A percentile compares a stretch with the other conserved stretches of the same genome.
Conservation (phyloP, 768 basidiomycete species). For the Suillus placidus region DNA sequence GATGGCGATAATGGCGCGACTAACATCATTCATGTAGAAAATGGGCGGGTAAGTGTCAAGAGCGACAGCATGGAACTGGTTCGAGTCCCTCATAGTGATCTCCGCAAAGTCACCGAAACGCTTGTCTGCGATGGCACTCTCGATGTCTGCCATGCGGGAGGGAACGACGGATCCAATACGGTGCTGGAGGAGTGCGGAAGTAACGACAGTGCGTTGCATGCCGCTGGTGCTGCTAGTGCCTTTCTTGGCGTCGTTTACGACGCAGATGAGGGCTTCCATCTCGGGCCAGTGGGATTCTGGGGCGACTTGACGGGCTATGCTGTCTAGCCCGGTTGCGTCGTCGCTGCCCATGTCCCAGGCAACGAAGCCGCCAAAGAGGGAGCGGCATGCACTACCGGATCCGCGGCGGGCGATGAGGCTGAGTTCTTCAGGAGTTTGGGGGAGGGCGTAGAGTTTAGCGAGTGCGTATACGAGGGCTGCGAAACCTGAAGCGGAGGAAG, state of each 20-base stretch:
- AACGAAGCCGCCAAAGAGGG: conserved; percentile 96
- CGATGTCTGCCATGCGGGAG: conserved; percentile 79
- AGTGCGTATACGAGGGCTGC: conserved; percentile 93
- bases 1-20: conserved; percentile 86
- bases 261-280: conserved; percentile 95
- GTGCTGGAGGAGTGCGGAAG: conserved; percentile 83
- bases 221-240: conserved; percentile 93
- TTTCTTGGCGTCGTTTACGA: conserved; percentile 96
- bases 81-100: conserved; percentile 97
- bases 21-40: conserved; percentile 99
- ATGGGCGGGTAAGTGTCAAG: conserved; percentile 98
- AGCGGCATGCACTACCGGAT: conserved; percentile 96
- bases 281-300: conserved; percentile 89
- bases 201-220: conserved; percentile 98
- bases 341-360: conserved; percentile 83
- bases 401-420: conserved; percentile 96
- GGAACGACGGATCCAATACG: conserved; percentile 89
- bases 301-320: conserved; percentile 85
- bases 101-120: conserved; percentile 90
- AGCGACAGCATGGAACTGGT: conserved; percentile 98
- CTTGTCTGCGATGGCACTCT: conserved; percentile 70
- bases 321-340: conserved; percentile 74
- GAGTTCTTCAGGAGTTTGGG: conserved; percentile 75
- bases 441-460: conserved; percentile 82
- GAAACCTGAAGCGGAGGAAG: conserved; percentile 96